Evolutionary conservation across 2,329 filamentous ascomycete species (phyloP).

Genomic region (Cryphonectria naterciae): DNA sequence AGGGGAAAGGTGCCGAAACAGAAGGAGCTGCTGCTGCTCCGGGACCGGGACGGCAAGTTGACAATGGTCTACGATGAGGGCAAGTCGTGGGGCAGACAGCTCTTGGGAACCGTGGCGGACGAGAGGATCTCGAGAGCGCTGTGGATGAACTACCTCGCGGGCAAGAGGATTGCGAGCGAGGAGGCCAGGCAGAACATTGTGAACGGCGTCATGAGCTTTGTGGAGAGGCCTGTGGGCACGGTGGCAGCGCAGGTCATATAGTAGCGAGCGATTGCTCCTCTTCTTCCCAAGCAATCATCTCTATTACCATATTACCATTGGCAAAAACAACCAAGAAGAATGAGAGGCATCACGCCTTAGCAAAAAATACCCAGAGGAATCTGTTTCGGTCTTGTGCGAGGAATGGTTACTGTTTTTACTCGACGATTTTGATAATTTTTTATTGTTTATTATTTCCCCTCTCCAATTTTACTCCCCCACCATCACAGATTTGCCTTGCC

Average conservation of each 20-base stretch:
- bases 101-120: constrained; percentile 74
- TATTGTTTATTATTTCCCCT: neutral
- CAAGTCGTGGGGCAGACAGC: constrained; percentile 49
- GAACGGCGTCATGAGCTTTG: constrained; percentile 84
- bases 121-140: constrained; percentile 79
- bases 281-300: neutral
- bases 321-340: too few species aligned
- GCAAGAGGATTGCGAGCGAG: constrained; percentile 85
- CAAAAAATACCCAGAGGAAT: neutral
- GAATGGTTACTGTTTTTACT: neutral
- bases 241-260: constrained; percentile 75
- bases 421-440: neutral
- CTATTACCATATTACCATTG: neutral
- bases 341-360: neutral
- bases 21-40: constrained; percentile 73
- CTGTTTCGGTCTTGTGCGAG: neutral
- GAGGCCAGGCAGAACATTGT: constrained; percentile 79
- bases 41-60: constrained; percentile 68
- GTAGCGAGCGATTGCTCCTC: neutral
- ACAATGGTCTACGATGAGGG: constrained; percentile 68
- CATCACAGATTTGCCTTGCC: constrained; percentile 24
- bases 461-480: neutral
- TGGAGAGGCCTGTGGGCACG: constrained; percentile 84
- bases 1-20: constrained; percentile 80
- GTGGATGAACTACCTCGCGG: constrained; percentile 89